A percentile compares a stretch with the other conserved stretches of the same genome.
Evolutionary conservation across 2,329 filamentous ascomycete genomes (phyloP).

Genomic region (Neofusicoccum cordaticola): DNA sequence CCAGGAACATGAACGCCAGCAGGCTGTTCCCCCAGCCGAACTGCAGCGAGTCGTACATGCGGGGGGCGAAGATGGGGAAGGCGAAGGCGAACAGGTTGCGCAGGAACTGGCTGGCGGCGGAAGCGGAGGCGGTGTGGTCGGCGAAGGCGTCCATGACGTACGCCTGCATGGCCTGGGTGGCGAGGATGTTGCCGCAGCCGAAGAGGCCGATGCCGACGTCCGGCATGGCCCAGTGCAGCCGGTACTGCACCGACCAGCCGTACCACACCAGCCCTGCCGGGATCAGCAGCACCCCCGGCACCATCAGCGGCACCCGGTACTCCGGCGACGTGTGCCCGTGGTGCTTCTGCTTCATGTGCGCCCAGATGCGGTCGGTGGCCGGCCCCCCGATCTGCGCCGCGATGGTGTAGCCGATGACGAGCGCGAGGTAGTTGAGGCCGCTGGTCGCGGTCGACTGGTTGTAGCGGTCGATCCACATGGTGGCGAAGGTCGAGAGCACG

Average conservation of each 20-base stretch:
- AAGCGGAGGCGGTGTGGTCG: conserved; percentile 54
- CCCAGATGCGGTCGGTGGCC: conserved; percentile 22
- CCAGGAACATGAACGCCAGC: conserved; percentile 28
- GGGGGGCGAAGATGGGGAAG: conserved; percentile 38
- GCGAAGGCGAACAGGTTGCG: conserved; percentile 23
- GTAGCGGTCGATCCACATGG: conserved; percentile 26
- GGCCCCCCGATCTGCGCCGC: conserved; percentile 33
- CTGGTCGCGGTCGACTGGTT: conserved; percentile 19
- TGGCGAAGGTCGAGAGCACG: conserved; percentile 25
- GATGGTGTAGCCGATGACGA: conserved; percentile 34
- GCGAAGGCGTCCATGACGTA: conserved; percentile 63
- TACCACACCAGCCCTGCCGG: conserved; percentile 27
- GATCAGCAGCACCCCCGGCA: conserved; percentile 26
- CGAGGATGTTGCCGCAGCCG: conserved; percentile 33
- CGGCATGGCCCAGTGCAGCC: conserved; percentile 38
- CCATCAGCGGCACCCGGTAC: conserved; percentile 24
- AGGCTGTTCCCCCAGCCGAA: conserved; percentile 38
- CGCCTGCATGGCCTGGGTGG: conserved; percentile 46
- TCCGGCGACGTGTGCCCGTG: conserved; percentile 22
- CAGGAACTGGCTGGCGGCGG: conserved; percentile 48
- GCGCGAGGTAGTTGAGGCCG: conserved; percentile 34
- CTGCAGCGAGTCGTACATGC: conserved; percentile 34
- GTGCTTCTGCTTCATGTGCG: conserved; percentile 26
- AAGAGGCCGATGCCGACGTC: conserved; percentile 50
- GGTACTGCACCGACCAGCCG: conserved; percentile 27